Evolutionary conservation across 2,329 filamentous ascomycete genomes (phyloP), one percentile per base, ranked within the genome.

Genomic region (Aureobasidium sp.): DNA sequence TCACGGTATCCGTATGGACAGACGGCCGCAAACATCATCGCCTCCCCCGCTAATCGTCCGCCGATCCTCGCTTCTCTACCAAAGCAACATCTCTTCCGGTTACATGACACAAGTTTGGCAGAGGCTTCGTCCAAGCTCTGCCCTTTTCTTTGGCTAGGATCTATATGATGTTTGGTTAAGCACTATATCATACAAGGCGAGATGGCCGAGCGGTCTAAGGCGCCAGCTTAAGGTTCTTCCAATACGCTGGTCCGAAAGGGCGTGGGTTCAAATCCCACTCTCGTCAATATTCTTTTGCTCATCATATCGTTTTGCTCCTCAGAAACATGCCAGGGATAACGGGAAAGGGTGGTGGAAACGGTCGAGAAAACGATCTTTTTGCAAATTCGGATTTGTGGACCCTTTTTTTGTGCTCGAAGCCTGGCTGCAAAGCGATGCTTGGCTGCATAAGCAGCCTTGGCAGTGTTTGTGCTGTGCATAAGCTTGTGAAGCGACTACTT

Each of bases 141-240:
- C 22, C 22, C 22, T n/a, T n/a, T n/a, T n/a, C n/a, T n/a, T n/a
- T n/a, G n/a, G n/a, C n/a, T n/a, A n/a, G n/a, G n/a, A n/a, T n/a
- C n/a, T n/a, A n/a, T n/a, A n/a, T n/a, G n/a, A n/a, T n/a, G n/a
- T n/a, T n/a, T n/a, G n/a, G n/a, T n/a, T n/a, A 25, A 25, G 22
- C 22, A 25, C 3, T 1, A 25, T 25, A 25, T 25, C 22, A 25
- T 25, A 25, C 22, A 25, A 25, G 22, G 22, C 22, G 22, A 56
- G 52, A 56, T 56, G 52, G 52, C 52, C 52, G 52, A 56, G 52
- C 52, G 52, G 52, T 56, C 52, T 56, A 56, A 56, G 52, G 52
- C 52, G 52, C 52, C 52, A 56, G 52, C 52, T 56, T 56, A 56
- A 56, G 52, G 52, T 56, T 56, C 34, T 20, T 31, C 39, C 37